These are phyloP conservation scores for Diaporthe helianthi DNA, from an alignment of 2,329 filamentous ascomycete genomes.

Conservation along the genomic window DNA sequence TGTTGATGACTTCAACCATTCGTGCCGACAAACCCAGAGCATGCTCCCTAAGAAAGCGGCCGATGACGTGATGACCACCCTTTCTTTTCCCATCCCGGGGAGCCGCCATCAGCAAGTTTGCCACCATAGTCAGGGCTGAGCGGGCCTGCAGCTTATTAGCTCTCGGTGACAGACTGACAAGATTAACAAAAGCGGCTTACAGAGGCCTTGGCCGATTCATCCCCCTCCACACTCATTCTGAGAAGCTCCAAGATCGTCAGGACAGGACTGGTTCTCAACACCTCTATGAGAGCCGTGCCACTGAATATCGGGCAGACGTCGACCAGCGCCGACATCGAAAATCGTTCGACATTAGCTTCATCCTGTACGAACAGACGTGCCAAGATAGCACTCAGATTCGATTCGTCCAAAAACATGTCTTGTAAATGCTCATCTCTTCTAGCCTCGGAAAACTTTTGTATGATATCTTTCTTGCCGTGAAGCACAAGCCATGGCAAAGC, in stretches of 20 bases:
- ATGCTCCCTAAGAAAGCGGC: slow-evolving; percentile 80
- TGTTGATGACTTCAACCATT: slow-evolving; percentile 81
- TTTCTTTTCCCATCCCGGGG: slow-evolving; percentile 54
- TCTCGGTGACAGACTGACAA: background rate
- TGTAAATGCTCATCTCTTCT: slow-evolving; percentile 72
- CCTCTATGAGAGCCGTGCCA: slow-evolving; percentile 67
- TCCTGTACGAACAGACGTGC: slow-evolving; percentile 67
- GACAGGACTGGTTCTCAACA: slow-evolving; percentile 79
- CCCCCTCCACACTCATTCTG: slow-evolving; percentile 76
- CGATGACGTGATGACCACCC: slow-evolving; percentile 60
- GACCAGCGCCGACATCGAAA: slow-evolving; percentile 72
- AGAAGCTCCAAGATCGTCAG: slow-evolving; percentile 81
- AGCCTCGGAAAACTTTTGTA: slow-evolving; percentile 81
- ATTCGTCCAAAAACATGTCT: slow-evolving; percentile 59
- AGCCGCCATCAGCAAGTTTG: slow-evolving; percentile 39
- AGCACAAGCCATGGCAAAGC: slow-evolving; percentile 88
- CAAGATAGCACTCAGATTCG: slow-evolving; percentile 65
- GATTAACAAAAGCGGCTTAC: slow-evolving; percentile 53
- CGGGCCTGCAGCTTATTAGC: slow-evolving; percentile 51
- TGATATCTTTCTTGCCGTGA: slow-evolving; percentile 76
- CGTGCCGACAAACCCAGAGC: slow-evolving; percentile 86
- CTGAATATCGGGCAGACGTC: slow-evolving; percentile 75
- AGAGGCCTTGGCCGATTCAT: slow-evolving; percentile 60
- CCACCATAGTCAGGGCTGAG: slow-evolving; percentile 56
- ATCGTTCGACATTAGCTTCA: slow-evolving; percentile 63